Evolutionary conservation across 768 basidiomycete genomes (phyloP), one percentile per base, ranked within the genome.

Genomic region (Kwoniella botswanensis): DNA sequence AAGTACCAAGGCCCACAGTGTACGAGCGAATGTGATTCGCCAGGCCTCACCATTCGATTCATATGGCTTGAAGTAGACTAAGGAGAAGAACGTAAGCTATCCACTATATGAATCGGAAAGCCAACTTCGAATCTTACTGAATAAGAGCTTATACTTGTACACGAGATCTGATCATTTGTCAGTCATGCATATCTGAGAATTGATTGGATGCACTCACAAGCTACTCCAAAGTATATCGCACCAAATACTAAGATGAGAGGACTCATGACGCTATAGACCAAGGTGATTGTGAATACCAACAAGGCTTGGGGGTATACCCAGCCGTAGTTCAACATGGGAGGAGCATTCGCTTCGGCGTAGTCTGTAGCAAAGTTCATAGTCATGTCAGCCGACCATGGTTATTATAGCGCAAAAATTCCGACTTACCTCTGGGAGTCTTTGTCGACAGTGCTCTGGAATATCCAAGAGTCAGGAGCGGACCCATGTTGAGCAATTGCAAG

Each of bases 41-140:
- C 97, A 98, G 1, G 95, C 97, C 85, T 98, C 94, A 2, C 97
- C 97, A 76, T 92, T 92, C 2, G 92, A 93, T 84, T 98, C 95
- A 84, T 98, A 98, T 0, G 97, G 96, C 79, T 98, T 98, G 86
- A 97, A 97, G 86, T 96, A 98, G 21, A 98, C 94, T 97, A 79
- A 0, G 56, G 58, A 60, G 18, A 60, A 26, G 35, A 35, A 35
- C 35, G 65, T 43, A n/a, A 70, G 41, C 53, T 70, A 29, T 44
- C 44, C 21, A 7, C 13, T 41, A 43, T 10, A 11, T 6, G 0
- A 41, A 22, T 42, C 22, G 24, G 41, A 65, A 50, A 24, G 43
- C 11, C 44, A 13, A 4, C 52, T 44, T 21, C 3, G 6, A 13
- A 3, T 84, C 92, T 67, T 68, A 95, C 95, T 93, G 76, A 96